Base-by-base conservation (phyloP, 805 yeast genomes). In the Suhomyces prunicola region DNA sequence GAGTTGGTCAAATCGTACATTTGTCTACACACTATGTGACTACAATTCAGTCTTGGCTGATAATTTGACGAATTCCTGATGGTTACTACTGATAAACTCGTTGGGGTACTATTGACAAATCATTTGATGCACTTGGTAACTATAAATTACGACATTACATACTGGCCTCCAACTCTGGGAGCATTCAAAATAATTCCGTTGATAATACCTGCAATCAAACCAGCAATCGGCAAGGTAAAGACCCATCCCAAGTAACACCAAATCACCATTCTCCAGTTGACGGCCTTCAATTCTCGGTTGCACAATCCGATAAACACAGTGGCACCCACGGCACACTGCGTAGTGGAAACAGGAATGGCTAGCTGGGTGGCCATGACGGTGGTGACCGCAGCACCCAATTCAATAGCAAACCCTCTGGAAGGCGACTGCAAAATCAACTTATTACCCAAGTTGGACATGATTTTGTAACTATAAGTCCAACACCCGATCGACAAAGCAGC, bases 281-380 rank as follows among this genome's bases (percentile, higher is more conserved):
- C 86, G 5, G 88, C 79, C 59, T 70, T 79, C 61, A 76, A 57
- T 63, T 84, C 88, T 60, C 72, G 73, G 76, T 87, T 87, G 72
- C 90, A 85, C 54, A 86, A 72, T 51, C 91, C 93, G 58, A 87
- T 88, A 62, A 81, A 82, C 6, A 87, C 89, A 40, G 88, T 85
- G 54, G 90, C 89, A 54, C 93, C 93, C 52, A 84, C 86, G 12
- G 90, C 89, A 66, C 84, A 80, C 69, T 87, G 92, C 4, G 93
- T 87, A 27, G 93, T 87, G 6, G 91, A 86, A 31, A 86, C 82
- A 46, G 93, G 93, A 57, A 87, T 83, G 5, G 78, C 73, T 57
- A 87, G 76, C 67, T 85, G 87, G 5, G 93, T 82, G 29, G 93
- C 92, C 82, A 87, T 80, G 45, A 85, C 85, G 8, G 85, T 81